phyloP scores from a whole-genome alignment of 2,329 filamentous ascomycete genomes.

The Diaporthe vexans region DNA sequence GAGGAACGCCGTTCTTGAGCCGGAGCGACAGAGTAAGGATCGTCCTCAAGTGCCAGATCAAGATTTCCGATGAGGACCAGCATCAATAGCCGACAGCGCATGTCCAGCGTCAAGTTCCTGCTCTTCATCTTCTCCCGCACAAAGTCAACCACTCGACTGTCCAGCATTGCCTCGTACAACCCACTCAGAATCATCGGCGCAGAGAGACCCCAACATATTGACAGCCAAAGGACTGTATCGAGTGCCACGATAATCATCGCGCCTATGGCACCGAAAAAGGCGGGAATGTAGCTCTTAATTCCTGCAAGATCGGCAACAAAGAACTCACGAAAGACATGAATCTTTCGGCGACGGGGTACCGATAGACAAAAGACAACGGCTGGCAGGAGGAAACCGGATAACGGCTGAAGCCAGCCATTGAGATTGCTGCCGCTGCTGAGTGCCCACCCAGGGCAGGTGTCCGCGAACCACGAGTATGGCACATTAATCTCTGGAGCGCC shows the following conservation, averaged over 20 bases:
- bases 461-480: too few relatives aligned
- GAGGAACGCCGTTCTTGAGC: slow-evolving; percentile 27
- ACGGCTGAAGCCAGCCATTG: too few relatives aligned
- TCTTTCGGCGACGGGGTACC: too few relatives aligned
- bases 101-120: slow-evolving; percentile 45
- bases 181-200: slow-evolving; percentile 50
- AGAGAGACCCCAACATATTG: slow-evolving; percentile 47
- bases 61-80: slow-evolving; percentile 49
- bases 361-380: too few relatives aligned
- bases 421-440: too few relatives aligned
- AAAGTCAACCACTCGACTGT: slow-evolving; percentile 46
- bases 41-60: slow-evolving; percentile 42
- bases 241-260: slow-evolving; percentile 44
- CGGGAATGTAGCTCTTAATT: too few relatives aligned
- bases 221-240: slow-evolving; percentile 49
- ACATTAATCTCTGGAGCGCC: too few relatives aligned
- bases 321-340: too few relatives aligned
- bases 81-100: slow-evolving; percentile 45
- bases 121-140: slow-evolving; percentile 43
- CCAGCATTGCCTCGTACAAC: slow-evolving; percentile 49
- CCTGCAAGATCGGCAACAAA: too few relatives aligned
- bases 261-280: slow-evolving; percentile 39
- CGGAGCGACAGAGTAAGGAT: background rate
- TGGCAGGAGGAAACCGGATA: too few relatives aligned
- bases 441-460: too few relatives aligned